Evolutionary conservation across 352 stramenopile species (phyloP), one percentile per base, ranked within the genome.

Genomic region (Pythium apleroticum): DNA sequence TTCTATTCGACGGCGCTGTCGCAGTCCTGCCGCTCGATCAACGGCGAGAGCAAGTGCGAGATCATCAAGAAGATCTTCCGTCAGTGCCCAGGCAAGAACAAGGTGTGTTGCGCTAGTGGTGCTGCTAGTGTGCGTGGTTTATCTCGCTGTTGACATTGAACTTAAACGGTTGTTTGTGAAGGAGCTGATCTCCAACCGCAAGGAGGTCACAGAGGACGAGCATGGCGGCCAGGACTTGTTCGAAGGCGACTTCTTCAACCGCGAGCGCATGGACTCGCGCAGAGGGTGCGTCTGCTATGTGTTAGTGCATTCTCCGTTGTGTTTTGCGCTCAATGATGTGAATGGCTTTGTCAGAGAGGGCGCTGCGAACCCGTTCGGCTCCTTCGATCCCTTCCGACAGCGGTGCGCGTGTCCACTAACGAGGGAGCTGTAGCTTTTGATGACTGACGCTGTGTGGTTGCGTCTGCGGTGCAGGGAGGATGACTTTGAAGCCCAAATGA

Each of bases 41-140:
- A 95, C 55, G 84, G 86, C 46, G 86, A 95, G 55, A 92, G 78
- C 74, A 93, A 91, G 71, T 95, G 86, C 62, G 84, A 95, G 60
- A 88, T 86, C 60, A 68, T 92, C 43, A 90, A 90, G 56, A 93
- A 93, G 66, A 95, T 95, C 66, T 95, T 91, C 59, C 82, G 86
- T 22, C 81, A 91, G 50, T 95, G 86, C 52, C 84, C 84, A 8
- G 84, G 84, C 30, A 69, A 86, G 27, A 71, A 67, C 22, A 91
- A 90, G 60, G 77, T 83, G 35, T 22, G 43, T 39, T 14, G 5
- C 3, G 11, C n/a, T n/a, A n/a, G 28, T 43, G 19, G 12, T 12
- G 53, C 3, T 41, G 30, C n/a, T n/a, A n/a, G n/a, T n/a, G n/a
- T n/a, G n/a, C n/a, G n/a, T n/a, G n/a, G n/a, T n/a, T n/a, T n/a